A percentile compares a stretch with the other conserved stretches of the same genome.
Evolutionary conservation across 1,284 basidiomycete genomes (phyloP).

Genomic region (Heterobasidion irregulare): DNA sequence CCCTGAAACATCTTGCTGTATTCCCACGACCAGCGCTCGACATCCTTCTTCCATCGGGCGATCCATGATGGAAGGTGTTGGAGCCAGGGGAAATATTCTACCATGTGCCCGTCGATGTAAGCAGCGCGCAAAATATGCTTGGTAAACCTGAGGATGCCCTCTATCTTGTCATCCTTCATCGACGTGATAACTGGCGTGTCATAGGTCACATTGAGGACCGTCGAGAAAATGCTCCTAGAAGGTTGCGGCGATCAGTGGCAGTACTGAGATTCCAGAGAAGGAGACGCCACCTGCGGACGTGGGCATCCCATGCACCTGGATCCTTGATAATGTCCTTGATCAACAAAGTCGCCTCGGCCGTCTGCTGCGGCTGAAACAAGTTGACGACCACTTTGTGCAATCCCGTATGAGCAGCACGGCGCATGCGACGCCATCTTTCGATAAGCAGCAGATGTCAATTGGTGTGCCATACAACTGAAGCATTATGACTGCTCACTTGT

Average conservation of each 20-base stretch:
- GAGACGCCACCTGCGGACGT: not conserved
- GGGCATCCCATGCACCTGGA: not conserved
- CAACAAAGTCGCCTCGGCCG: not conserved
- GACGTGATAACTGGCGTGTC: not conserved
- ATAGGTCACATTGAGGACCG: not conserved
- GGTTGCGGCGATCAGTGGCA: not conserved
- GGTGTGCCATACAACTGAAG: not conserved
- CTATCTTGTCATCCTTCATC: not conserved
- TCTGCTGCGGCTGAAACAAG: not conserved
- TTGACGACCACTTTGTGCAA: not conserved
- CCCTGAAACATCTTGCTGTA: too few relatives aligned
- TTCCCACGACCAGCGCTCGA: too few relatives aligned
- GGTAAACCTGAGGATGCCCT: not conserved
- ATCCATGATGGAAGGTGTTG: constrained; percentile 1
- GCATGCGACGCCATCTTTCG: constrained; percentile 1
- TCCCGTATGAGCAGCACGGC: not conserved
- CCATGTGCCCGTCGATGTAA: not conserved
- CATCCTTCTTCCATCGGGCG: not conserved
- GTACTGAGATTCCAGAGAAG: not conserved
- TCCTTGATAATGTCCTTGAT: not conserved
- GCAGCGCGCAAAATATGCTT: not conserved
- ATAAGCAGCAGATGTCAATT: not conserved
- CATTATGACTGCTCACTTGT: not conserved
- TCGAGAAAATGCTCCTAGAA: not conserved
- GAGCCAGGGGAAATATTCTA: constrained; percentile 5